Evolutionary conservation across 2,329 filamentous ascomycete species (phyloP), one percentile per base, ranked within the genome.

Genomic region (Arachnomyces sp.): DNA sequence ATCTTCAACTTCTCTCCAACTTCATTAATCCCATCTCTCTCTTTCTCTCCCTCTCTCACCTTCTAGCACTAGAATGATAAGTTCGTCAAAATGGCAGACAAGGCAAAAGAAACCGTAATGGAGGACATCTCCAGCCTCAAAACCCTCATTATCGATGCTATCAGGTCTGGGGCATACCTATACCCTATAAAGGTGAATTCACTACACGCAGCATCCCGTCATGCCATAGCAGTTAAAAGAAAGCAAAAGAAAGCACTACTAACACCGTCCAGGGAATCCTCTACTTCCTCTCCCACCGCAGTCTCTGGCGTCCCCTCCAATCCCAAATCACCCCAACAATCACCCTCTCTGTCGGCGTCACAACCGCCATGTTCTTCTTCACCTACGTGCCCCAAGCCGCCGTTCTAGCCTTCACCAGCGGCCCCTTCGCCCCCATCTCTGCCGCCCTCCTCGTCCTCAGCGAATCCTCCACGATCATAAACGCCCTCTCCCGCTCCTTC

Each of bases 351-450:
- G 62, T 81, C 7, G 75, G 77, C 33, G 80, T 95, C 34, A 81
- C 89, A 1, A 71, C 72, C 8, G 71, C 77, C 61, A 93, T 95
- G 86, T 95, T 96, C 65, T 69, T 84, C 51, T 80, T 95, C 58
- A 84, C 88, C 36, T 95, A 95, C 60, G 57, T 81, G 7, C 90
- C 90, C 1, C 90, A 95, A 68, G 76, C 87, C 16, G 84, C 87
- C 1, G 63, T 95, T 11, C 75, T 95, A 33, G 74, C 87, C 38
- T 80, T 95, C 52, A 84, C 93, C 47, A 90, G 87, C 49, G 90
- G 90, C 0, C 89, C 77, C 34, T 56, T 85, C 7, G 80, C 77
- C 18, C 74, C 78, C 17, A 67, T 78, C 35, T 77, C 78, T 28
- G 78, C 73, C 16, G 67, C 68, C 3, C 62, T 84, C 17, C 76